Evolutionary conservation across 2,329 filamentous ascomycete species (phyloP).

Genomic region (Nemania sp.): DNA sequence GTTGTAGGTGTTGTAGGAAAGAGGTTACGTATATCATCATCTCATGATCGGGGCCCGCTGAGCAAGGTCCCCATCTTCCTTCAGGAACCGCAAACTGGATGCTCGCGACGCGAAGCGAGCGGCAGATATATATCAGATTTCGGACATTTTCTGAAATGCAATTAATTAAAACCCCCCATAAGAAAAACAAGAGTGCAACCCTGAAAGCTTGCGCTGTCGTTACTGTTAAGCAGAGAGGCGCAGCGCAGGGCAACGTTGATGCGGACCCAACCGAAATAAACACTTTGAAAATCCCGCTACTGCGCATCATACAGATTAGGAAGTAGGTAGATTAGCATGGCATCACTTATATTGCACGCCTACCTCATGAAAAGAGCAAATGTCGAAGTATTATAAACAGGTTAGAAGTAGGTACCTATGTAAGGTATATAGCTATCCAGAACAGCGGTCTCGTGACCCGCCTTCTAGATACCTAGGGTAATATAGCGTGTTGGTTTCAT

Average conservation of each 20-base stretch:
- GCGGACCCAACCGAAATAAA: neutral
- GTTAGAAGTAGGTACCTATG: neutral
- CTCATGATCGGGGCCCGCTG: neutral
- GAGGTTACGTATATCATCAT: neutral
- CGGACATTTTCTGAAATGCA: neutral
- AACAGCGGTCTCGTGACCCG: constrained; percentile 8
- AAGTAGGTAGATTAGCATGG: no score
- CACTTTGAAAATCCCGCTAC: neutral
- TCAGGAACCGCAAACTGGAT: neutral
- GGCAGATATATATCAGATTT: no score
- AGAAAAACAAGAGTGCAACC: constrained; percentile 5
- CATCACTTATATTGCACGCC: no score
- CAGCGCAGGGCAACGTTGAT: neutral
- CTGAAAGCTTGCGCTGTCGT: neutral
- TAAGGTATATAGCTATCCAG: neutral
- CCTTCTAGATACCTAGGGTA: constrained; percentile 20
- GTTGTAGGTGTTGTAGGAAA: no score
- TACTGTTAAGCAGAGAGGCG: neutral
- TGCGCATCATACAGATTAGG: no score
- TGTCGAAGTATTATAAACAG: neutral
- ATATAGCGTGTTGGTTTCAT: constrained; percentile 34
- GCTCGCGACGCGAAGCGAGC: neutral
- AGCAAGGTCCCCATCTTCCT: neutral
- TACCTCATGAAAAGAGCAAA: no score
- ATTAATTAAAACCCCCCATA: no score